Base-by-base conservation (phyloP, 306 rosid species). In the Malus orientalis region DNA sequence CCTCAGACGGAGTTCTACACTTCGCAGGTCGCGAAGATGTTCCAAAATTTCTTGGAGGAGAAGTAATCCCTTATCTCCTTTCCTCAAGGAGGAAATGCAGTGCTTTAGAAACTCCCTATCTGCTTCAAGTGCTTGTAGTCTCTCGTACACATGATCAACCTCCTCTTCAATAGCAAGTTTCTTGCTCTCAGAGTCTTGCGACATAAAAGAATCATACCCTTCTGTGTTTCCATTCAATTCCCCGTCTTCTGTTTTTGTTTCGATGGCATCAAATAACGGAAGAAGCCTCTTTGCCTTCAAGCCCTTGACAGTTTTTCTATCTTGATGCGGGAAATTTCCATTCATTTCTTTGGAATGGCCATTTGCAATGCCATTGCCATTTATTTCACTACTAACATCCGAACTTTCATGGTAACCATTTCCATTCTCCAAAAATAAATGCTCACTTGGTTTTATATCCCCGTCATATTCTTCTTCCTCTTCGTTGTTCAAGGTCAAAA, bases 41-140 rank as follows among this genome's bases (percentile, higher is more conserved):
- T 91, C 96, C 78, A 96, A 78, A 84, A 96, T 96, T 85, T 96
- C 96, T 83, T 89, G 93, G 74, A 93, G 97, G 84, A 93, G 89
- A 74, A 87, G 66, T 60, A 96, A 63, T 22, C 99, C 98, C 76
- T 91, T 89, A 64, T 92, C 99, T 11, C 98, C 99, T 87, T 96
- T 96, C 82, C 87, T 88, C 89, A 96, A 83, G 67, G 99, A 95
- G 74, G 91, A 80, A 67, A 92, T 79, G 61, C 99, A 96, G 58
- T 92, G 96, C 86, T 89, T 92, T 60, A 96, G 98, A 79, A 96
- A 96, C 82, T 92, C 99, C 69, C 97, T 89, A 62, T 95, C 97
- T 47, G 91, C 93, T 78, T 95, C 99, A 45, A 95, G 87, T 8
- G 93, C 92, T 63, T 92, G 96, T 70, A 95, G 83, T 83, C 97